Conservation (phyloP, 169 alveolate genomes). For the Cryptosporidium felis region DNA sequence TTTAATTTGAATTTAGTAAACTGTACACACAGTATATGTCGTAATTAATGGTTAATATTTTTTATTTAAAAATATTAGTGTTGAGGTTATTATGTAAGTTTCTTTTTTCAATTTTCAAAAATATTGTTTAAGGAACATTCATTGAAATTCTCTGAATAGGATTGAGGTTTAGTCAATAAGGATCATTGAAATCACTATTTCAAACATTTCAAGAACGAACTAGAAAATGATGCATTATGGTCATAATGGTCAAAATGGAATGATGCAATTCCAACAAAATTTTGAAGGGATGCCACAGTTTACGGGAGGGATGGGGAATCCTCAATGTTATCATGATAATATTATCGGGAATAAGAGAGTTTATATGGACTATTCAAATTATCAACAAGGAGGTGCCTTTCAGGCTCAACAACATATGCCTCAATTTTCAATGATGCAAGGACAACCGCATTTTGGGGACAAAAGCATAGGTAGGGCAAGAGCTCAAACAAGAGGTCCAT, state of each 20-base stretch:
- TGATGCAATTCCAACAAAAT: slow-evolving; percentile 8
- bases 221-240: slow-evolving; percentile 30
- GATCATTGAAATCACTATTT: too few species aligned
- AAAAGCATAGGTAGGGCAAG: slow-evolving; percentile 34
- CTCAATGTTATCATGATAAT: slow-evolving; percentile 14
- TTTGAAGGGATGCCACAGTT: slow-evolving; percentile 8
- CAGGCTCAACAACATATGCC: slow-evolving; percentile 30
- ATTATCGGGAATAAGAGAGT: background rate
- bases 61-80: background rate
- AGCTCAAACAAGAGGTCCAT: slow-evolving; percentile 67
- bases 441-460: background rate
- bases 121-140: too few species aligned
- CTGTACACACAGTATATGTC: slow-evolving; percentile 63
- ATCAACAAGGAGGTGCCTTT: slow-evolving; percentile 14
- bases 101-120: background rate
- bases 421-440: slow-evolving; percentile 53
- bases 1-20: too few species aligned
- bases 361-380: background rate
- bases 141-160: too few species aligned
- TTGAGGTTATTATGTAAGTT: background rate
- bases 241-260: background rate
- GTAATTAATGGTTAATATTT: slow-evolving; percentile 20
- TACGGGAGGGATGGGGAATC: slow-evolving; percentile 11
- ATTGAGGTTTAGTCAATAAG: too few species aligned
- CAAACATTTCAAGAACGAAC: background rate